phyloP scores from a whole-genome alignment of 257 asterid genomes.

The Eucommia ulmoides region DNA sequence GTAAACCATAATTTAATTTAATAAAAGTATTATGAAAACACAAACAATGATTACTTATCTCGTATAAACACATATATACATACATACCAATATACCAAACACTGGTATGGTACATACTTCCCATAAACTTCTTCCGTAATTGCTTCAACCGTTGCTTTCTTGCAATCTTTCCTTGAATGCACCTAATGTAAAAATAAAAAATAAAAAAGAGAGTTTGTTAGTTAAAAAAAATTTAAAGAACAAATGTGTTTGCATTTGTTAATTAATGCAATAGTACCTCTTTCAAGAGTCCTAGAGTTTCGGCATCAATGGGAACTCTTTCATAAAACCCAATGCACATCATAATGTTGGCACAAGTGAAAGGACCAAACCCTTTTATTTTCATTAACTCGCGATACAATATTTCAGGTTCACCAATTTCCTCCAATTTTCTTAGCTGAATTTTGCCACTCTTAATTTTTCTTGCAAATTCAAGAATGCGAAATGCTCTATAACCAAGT shows the following conservation, averaged over 20 bases:
- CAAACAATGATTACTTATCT: too few species aligned
- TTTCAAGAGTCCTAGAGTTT: constrained; percentile 29
- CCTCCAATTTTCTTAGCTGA: constrained; percentile 6
- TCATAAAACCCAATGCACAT: constrained; percentile 35
- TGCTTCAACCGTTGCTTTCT: neutral
- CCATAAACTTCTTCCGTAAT: constrained; percentile 19
- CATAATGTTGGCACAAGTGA: constrained; percentile 25
- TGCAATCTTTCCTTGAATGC: constrained; percentile 10
- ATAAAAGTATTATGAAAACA: neutral
- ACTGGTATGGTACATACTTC: constrained; percentile 37
- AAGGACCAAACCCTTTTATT: constrained; percentile 28
- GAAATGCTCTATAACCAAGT: constrained; percentile 20
- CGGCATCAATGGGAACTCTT: constrained; percentile 29
- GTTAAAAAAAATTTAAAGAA: too few species aligned
- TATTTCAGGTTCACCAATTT: neutral
- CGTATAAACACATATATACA: too few species aligned
- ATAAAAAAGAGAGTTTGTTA: too few species aligned
- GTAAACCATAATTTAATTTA: neutral
- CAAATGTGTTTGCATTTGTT: too few species aligned
- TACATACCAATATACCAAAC: constrained; percentile 41
- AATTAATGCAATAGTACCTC: constrained; percentile 11
- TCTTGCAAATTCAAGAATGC: constrained; percentile 16
- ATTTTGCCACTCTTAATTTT: constrained; percentile 15
- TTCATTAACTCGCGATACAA: neutral
- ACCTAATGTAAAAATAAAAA: too few species aligned